Conservation (phyloP, 2,329 filamentous ascomycete genomes). For the Monilinia vaccinii-corymbosi region DNA sequence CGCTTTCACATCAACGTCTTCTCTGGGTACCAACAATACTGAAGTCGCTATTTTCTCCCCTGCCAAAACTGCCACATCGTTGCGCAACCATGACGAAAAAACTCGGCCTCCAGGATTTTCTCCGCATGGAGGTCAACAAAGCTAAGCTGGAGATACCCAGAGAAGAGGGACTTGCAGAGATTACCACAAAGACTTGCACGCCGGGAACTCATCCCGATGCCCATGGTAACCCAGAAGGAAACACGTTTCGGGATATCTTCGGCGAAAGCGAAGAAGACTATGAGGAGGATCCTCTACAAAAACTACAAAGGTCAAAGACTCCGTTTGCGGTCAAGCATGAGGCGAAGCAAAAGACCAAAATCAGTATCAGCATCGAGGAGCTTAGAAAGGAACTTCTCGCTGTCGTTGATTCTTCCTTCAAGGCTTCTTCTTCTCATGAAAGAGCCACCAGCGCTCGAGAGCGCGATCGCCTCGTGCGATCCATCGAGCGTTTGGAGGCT, state of each 20-base stretch:
- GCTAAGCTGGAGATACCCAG: neutral
- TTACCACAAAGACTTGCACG: neutral
- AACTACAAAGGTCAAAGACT: neutral
- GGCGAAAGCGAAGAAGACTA: conserved; percentile 3
- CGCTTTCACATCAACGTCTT: neutral
- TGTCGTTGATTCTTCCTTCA: neutral
- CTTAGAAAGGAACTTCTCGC: conserved; percentile 1
- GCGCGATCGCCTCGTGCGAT: neutral
- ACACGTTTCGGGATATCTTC: neutral
- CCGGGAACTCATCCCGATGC: neutral
- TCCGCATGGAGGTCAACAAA: conserved; percentile 12
- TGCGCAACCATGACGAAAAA: neutral
- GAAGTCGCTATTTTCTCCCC: neutral
- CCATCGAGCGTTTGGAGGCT: conserved; percentile 10
- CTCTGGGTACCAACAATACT: neutral
- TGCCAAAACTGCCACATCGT: neutral
- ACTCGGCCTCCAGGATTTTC: conserved; percentile 6
- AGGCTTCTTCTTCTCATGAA: neutral
- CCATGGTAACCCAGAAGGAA: neutral
- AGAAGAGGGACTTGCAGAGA: neutral
- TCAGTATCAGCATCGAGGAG: neutral
- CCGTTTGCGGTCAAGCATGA: neutral
- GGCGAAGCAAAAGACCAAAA: neutral
- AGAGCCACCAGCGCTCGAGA: neutral
- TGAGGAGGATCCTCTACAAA: neutral